Conservation (phyloP, 805 yeast species). For the Metschnikowia noctiluminum region DNA sequence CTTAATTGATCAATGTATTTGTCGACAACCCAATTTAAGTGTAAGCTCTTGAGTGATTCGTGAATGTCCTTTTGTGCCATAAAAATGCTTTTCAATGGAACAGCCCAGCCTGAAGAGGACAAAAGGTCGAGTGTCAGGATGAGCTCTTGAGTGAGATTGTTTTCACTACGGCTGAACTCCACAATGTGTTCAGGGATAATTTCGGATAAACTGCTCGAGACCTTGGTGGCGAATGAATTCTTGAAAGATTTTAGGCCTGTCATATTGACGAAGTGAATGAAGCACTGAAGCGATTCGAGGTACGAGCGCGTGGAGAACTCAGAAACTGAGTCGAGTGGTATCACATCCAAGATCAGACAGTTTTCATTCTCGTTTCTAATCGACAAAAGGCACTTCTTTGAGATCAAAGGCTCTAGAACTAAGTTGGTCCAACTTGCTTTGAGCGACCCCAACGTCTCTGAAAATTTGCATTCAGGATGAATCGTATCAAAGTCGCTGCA, state of each 20-base stretch:
- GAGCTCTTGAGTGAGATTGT: conserved; percentile 19
- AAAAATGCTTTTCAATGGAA: conserved; percentile 20
- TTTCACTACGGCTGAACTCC: conserved; percentile 17
- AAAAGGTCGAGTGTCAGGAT: conserved; percentile 19
- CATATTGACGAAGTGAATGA: conserved; percentile 30
- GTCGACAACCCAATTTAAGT: conserved; percentile 31
- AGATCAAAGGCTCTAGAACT: conserved; percentile 14
- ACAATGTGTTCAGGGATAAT: conserved; percentile 30
- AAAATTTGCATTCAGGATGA: conserved; percentile 10
- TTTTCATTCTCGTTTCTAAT: conserved; percentile 4
- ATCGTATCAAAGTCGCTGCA: conserved; percentile 7
- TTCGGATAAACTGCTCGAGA: conserved; percentile 28
- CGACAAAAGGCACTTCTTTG: conserved; percentile 2
- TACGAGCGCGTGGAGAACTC: conserved; percentile 8
- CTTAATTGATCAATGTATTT: conserved; percentile 32
- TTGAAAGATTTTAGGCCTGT: conserved; percentile 22
- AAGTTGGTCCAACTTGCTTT: conserved; percentile 13
- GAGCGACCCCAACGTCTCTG: conserved; percentile 3
- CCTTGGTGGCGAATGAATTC: conserved; percentile 24
- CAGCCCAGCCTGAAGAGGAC: conserved; percentile 23
- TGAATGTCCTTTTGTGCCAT: conserved; percentile 18
- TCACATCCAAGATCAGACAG: background rate
- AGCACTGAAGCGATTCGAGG: conserved; percentile 24
- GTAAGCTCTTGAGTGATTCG: conserved; percentile 25
- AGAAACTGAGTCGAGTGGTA: background rate